Percentiles rank a stretch among this genome's conserved stretches.
These are phyloP conservation scores for Arthrobotrys conoides DNA, from an alignment of 2,329 filamentous ascomycete species.

Conservation along the genomic window DNA sequence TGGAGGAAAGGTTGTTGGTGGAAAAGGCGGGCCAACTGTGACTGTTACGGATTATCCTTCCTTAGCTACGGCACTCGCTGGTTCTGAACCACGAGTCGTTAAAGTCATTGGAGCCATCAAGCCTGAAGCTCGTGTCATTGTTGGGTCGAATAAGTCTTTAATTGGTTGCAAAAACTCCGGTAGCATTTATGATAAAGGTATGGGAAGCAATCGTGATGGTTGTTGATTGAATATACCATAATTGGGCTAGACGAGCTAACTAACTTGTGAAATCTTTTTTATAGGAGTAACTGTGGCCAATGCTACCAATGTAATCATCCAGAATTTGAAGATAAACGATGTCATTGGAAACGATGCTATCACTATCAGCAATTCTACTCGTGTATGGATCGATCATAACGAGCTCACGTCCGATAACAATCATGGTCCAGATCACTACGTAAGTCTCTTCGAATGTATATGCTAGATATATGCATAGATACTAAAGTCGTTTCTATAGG, in stretches of 20 bases:
- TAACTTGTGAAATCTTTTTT: background rate
- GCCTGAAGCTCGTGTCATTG: conserved; percentile 67
- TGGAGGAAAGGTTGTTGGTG: conserved; percentile 63
- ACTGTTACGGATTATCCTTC: conserved; percentile 68
- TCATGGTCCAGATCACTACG: conserved; percentile 67
- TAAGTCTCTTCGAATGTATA: conserved; percentile 13
- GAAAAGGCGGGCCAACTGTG: conserved; percentile 70
- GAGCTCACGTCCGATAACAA: conserved; percentile 69
- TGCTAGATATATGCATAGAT: background rate
- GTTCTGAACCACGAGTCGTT: conserved; percentile 69
- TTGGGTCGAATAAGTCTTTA: conserved; percentile 69
- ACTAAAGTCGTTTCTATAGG: conserved; percentile 68
- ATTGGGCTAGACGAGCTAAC: background rate
- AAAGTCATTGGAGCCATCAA: conserved; percentile 69
- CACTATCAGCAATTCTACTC: conserved; percentile 68
- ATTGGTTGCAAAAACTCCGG: conserved; percentile 69
- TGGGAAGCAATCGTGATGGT: background rate
- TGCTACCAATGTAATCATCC: conserved; percentile 68
- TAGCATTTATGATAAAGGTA: conserved; percentile 69
- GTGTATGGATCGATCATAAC: conserved; percentile 71
- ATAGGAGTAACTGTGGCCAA: conserved; percentile 66
- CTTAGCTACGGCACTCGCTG: conserved; percentile 69
- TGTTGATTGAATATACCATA: background rate
- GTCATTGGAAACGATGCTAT: conserved; percentile 69
- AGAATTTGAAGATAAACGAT: conserved; percentile 66